Base-by-base conservation (phyloP, 257 asterid species). In the Solanum chaucha region DNA sequence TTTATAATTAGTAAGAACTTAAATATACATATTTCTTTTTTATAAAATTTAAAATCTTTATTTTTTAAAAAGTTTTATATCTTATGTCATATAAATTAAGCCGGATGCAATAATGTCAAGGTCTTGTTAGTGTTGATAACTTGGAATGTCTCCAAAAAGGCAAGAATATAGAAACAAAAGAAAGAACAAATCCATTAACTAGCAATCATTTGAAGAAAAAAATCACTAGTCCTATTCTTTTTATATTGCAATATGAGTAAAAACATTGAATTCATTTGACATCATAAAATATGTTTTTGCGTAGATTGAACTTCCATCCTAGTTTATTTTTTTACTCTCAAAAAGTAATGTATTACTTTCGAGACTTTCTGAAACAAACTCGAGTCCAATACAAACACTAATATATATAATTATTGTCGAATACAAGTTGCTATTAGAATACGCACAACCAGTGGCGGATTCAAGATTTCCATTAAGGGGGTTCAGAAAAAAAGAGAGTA, bases 41-140 rank as follows among this genome's bases (percentile, higher is more conserved):
- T 67, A 68, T 14, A 26, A 67, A 28, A 26, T 12, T 67, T 28
- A 28, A 28, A 26, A 10, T 2, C 11, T 0, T 64, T 24, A 0
- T 6, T 3, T 26, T 67, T 26, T 26, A 11, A 24, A 5, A 14
- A 5, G 0, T 0, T 12, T 5, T 26, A 26, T 28, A 7, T 1
- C 2, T 26, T 13, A 67, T 67, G 8, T 13, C 17, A 28, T 67
- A 30, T 11, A 67, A 28, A 67, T 28, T 67, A 1, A 67, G 2
- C 3, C 4, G 20, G 4, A 38, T 2, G 3, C 11, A 12, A 75
- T 7, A n/a, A 40, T 40, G 13, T n/a, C 59, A n/a, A n/a, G 13
- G 83, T 75, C n/a, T n/a, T n/a, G 12, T 75, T n/a, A 36, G 59
- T 6, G 22, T 38, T 40, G 35, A 40, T 40, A 12, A 75, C 7